Conservation (phyloP, 805 yeast species). For the Jamesozyma lodderae region DNA sequence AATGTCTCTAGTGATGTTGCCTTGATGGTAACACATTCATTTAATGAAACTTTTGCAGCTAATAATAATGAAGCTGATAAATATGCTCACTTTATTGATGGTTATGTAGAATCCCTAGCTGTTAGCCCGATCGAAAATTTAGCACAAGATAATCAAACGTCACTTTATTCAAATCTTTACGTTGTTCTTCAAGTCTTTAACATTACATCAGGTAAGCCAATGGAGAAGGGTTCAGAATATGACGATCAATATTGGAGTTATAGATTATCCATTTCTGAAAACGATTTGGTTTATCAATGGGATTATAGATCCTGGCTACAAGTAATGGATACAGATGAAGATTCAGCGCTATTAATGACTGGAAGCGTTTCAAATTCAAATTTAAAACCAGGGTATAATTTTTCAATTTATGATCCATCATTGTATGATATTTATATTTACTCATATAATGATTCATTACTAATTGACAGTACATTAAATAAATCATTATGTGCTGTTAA, state of each 20-base stretch:
- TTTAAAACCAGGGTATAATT: conserved; percentile 8
- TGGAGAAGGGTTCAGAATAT: conserved; percentile 3
- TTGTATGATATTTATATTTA: conserved; percentile 40
- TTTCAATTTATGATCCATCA: conserved; percentile 19
- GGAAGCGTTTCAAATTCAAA: conserved; percentile 31
- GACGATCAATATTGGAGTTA: conserved; percentile 43
- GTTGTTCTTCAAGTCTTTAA: conserved; percentile 21
- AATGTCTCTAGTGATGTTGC: conserved; percentile 10
- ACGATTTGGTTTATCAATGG: conserved; percentile 61
- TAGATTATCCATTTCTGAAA: conserved; percentile 57
- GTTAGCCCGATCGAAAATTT: conserved; percentile 14
- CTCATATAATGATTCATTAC: conserved; percentile 31
- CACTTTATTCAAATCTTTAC: conserved; percentile 19
- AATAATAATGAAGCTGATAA: conserved; percentile 11
- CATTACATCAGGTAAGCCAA: conserved; percentile 11
- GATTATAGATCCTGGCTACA: conserved; percentile 46
- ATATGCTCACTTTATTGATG: conserved; percentile 19
- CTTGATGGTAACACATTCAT: conserved; percentile 21
- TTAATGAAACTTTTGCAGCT: conserved; percentile 17
- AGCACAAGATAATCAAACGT: conserved; percentile 10
- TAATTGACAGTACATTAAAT: conserved; percentile 33
- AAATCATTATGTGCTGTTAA: conserved; percentile 66
- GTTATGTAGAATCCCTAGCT: conserved; percentile 26
- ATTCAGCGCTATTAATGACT: conserved; percentile 57
- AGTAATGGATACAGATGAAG: conserved; percentile 62